Conservation (phyloP, 2,329 filamentous ascomycete genomes). For the Fusarium equiseti region DNA sequence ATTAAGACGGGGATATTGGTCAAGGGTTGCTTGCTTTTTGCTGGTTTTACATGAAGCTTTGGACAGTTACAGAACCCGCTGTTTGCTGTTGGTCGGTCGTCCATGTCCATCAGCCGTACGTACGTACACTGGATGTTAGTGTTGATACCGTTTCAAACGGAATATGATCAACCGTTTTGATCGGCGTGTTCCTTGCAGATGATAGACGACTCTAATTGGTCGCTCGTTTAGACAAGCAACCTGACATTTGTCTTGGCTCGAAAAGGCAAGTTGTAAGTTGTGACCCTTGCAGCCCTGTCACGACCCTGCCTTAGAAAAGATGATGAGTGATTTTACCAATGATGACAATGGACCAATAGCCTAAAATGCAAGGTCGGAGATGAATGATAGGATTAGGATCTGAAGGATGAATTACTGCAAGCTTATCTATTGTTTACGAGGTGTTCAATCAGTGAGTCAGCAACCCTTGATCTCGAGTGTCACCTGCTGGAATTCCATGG, state of each 20-base stretch:
- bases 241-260: conserved; percentile 17
- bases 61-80: not conserved
- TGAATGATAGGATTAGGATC: conserved; percentile 9
- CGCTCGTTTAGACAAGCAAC: not conserved
- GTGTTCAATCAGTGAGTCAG: conserved; percentile 2
- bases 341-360: not conserved
- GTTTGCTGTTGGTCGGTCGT: not conserved
- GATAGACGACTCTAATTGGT: conserved; percentile 23
- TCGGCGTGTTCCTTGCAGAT: conserved; percentile 31
- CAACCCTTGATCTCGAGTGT: not conserved
- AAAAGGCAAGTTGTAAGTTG: conserved; percentile 20
- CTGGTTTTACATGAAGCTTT: conserved; percentile 4
- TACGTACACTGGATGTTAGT: no score
- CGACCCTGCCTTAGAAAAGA: not conserved
- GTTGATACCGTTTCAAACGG: conserved; percentile 19
- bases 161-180: conserved; percentile 7
- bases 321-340: conserved; percentile 16
- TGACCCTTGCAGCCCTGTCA: conserved; percentile 13
- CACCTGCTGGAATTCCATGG: conserved; percentile 7
- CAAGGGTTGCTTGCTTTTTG: conserved; percentile 9
- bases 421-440: not conserved
- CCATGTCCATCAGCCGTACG: not conserved
- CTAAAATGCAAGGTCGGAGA: conserved; percentile 16
- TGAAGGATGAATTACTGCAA: not conserved
- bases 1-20: not conserved